Evolutionary conservation across 345 rosid genomes (phyloP), one percentile per base, ranked within the genome.

Genomic region (Microthlaspi erraticum): DNA sequence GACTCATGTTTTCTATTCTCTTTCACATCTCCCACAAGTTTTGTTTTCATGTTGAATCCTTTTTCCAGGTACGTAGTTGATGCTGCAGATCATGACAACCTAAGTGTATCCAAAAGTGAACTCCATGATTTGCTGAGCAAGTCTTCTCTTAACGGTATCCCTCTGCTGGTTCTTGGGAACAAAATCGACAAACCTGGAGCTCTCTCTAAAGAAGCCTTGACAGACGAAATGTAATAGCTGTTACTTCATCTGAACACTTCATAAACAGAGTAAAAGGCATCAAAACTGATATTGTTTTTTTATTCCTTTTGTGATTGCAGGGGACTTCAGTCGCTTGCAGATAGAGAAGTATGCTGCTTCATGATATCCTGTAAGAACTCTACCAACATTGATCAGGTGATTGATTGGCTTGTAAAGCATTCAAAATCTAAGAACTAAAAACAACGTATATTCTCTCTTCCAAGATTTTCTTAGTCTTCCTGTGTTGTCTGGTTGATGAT

Each of bases 321-420:
- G 93, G 93, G 79, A 23, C 82, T 88, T 42, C 78, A 65, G 26
- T 81, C 86, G 10, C 85, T 88, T 10, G 60, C 82, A 0, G 84
- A 80, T 46, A 81, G 88, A 78, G 88, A 83, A 78, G 90, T 84
- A 37, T 86, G 88, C 33, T 84, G 90, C 79, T 88, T 68, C 71
- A 80, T 88, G 93, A 84, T 86, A 61, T 88, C 93, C 1, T 88
- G 93, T 83, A 88, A 86, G 81, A 85, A 84, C 81, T 85, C 88
- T 0, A 79, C 88, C 79, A 88, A 86, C 81, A 86, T 88, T 36
- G 90, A 85, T 36, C 63, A 83, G 1, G 90, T 88, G 68, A 84
- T 86, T 55, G 88, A 88, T 60, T 88, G 90, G 90, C 90, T 88
- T 1, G 83, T 88, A 57, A 85, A 83, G 83, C 88, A 86, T 81